A percentile compares a stretch with the other conserved stretches of the same genome.
Conservation (phyloP, 192 early-diverging fungal species). For the Tieghemiomyces parasiticus region DNA sequence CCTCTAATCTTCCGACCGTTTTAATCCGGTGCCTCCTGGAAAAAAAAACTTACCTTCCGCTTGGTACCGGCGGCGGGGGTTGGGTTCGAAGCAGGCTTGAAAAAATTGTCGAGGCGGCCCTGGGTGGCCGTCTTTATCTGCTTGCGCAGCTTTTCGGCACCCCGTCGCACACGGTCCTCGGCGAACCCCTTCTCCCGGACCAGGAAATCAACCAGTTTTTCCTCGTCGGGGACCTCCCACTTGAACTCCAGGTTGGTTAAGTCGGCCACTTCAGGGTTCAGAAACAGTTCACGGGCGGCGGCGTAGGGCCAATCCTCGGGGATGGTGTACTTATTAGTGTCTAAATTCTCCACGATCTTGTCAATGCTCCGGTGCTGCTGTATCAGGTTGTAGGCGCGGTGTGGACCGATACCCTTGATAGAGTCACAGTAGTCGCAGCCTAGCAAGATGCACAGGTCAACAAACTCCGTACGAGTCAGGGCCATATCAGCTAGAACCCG, state of each 20-base stretch:
- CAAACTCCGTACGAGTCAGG: conserved; percentile 66
- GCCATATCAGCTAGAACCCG: conserved; percentile 70
- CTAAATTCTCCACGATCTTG: conserved; percentile 52
- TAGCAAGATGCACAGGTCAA: conserved; percentile 93
- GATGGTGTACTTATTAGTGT: conserved; percentile 61
- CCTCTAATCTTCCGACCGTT: too few species aligned
- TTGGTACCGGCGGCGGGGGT: conserved; percentile 14
- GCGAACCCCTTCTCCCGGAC: conserved; percentile 93
- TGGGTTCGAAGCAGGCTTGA: conserved; percentile 46
- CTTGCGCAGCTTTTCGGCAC: conserved; percentile 65
- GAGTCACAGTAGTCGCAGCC: conserved; percentile 97
- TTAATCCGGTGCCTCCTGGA: too few species aligned
- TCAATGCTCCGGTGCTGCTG: conserved; percentile 75
- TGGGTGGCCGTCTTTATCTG: conserved; percentile 65
- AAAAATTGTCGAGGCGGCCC: conserved; percentile 85
- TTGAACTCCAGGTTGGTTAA: conserved; percentile 34
- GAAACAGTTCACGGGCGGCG: conserved; percentile 80
- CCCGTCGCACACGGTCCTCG: conserved; percentile 79
- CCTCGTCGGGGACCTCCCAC: conserved; percentile 61
- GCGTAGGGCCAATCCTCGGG: conserved; percentile 83
- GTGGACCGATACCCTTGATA: conserved; percentile 86
- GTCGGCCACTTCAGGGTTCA: conserved; percentile 60
- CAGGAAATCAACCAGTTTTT: conserved; percentile 74
- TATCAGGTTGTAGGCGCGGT: conserved; percentile 66
- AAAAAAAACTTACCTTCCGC: conserved; percentile 24